Base-by-base conservation (phyloP, 2,329 filamentous ascomycete genomes). In the Lecanicillium sp. region DNA sequence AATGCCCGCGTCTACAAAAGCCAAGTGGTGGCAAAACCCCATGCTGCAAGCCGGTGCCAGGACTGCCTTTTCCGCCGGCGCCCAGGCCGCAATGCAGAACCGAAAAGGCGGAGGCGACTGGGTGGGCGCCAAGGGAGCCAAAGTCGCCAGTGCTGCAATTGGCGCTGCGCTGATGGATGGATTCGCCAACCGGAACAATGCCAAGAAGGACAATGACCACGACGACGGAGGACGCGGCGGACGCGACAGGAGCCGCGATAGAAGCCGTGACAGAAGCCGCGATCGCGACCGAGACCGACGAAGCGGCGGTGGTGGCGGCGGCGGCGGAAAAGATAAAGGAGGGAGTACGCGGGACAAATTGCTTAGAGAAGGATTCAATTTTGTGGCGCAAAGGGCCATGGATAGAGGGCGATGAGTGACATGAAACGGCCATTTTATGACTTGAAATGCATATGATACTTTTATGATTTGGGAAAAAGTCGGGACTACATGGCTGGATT, bases 101-200 rank as follows among this genome's bases (percentile, higher is more conserved):
- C 65, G 66, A 35, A 59, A 65, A 33, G 64, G 70, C 13, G 58
- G 60, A 2, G 64, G 68, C 3, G 54, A 61, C 1, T 73, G 69
- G 69, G 52, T 67, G 4, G 67, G 69, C 0, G 53, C 65, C 10
- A 72, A 72, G 45, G 69, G 68, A 5, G 65, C 65, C 32, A 68
- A 67, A 37, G 55, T 72, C 3, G 69, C 66, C 2, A 67, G 67
- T 2, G 68, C 68, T 2, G 69, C 69, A 3, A 43, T 73, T 2
- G 67, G 68, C 14, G 69, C 69, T 1, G 69, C 68, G 1, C 52
- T 71, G 14, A 61, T 70, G 29, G 68, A 72, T 41, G 65, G 67
- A 0, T 62, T 72, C 22, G 3, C 49, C 7, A 15, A 15, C 29
- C 6, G 29, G 14, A 27, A 18, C n/a, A 25, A 30, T 7, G 37